These are phyloP conservation scores for Ustilago hordei DNA, from an alignment of 1,284 basidiomycete species.

Conservation along the genomic window DNA sequence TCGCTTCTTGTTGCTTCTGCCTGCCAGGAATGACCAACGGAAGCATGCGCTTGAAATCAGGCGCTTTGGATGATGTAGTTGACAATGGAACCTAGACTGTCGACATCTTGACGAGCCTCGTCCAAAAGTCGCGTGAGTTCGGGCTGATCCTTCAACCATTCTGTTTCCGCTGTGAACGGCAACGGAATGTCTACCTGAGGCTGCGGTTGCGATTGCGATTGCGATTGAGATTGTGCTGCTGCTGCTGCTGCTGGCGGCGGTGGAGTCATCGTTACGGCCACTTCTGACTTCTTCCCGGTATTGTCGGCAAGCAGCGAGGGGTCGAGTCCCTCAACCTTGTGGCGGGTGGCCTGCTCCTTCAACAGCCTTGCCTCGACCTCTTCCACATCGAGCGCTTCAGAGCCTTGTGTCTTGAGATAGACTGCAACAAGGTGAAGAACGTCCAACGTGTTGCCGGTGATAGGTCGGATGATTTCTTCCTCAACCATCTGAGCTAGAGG, in stretches of 20 bases:
- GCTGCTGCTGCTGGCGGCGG: neutral
- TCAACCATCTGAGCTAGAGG: constrained; percentile 38
- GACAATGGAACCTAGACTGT: constrained; percentile 45
- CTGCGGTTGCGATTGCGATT: neutral
- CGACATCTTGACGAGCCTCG: constrained; percentile 39
- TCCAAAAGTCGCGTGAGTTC: constrained; percentile 33
- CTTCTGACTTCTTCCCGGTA: neutral
- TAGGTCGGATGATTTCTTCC: constrained; percentile 38
- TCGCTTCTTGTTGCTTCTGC: neutral
- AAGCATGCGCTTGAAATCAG: constrained; percentile 3
- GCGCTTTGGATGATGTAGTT: constrained; percentile 41
- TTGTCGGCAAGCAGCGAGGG: neutral
- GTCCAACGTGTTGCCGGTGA: constrained; percentile 40
- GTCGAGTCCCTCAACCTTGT: constrained; percentile 15
- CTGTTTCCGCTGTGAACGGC: constrained; percentile 32
- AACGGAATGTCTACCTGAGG: neutral
- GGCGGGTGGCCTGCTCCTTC: constrained; percentile 19
- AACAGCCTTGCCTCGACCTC: constrained; percentile 31
- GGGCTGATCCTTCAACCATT: constrained; percentile 44
- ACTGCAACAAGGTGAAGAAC: constrained; percentile 39
- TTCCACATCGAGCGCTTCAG: constrained; percentile 15
- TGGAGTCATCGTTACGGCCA: neutral
- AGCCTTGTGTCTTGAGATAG: constrained; percentile 16
- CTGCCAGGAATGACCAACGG: neutral
- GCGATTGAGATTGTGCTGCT: no score